Conservation (phyloP, 1,284 basidiomycete genomes). For the Porodaedalea pini region DNA sequence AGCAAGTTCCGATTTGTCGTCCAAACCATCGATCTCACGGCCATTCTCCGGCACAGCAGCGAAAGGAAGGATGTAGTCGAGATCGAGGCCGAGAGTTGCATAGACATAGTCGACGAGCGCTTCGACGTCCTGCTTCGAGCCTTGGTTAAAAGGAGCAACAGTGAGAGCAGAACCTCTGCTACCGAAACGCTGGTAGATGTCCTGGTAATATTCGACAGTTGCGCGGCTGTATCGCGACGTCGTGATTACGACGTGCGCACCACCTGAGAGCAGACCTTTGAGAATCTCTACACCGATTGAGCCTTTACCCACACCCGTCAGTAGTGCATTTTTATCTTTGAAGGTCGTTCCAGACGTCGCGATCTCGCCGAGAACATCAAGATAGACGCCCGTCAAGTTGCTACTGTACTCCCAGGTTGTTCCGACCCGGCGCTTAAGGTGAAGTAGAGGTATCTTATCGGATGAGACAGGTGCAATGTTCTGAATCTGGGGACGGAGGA, state of each 20-base stretch:
- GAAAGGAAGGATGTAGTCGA: constrained; percentile 98
- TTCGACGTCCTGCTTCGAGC: constrained; percentile 96
- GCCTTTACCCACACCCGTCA: constrained; percentile 96
- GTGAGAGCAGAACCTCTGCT: constrained; percentile 93
- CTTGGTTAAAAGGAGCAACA: constrained; percentile 98
- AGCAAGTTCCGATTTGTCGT: constrained; percentile 96
- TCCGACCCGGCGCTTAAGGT: constrained; percentile 97
- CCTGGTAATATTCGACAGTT: constrained; percentile 97
- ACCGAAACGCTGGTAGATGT: constrained; percentile 94
- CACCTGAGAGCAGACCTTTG: constrained; percentile 94
- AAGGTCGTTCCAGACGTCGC: constrained; percentile 97
- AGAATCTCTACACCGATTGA: constrained; percentile 97
- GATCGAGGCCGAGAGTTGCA: constrained; percentile 87
- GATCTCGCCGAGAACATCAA: constrained; percentile 96
- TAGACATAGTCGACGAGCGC: constrained; percentile 98
- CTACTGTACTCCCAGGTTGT: constrained; percentile 94
- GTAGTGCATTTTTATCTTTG: constrained; percentile 96
- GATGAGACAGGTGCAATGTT: constrained; percentile 77
- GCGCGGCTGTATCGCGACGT: constrained; percentile 93
- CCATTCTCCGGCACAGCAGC: constrained; percentile 98
- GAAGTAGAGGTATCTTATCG: constrained; percentile 91
- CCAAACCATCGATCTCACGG: constrained; percentile 93
- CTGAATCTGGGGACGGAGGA: constrained; percentile 85
- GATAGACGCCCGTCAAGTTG: constrained; percentile 93
- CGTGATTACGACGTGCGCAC: constrained; percentile 94